Conservation (phyloP, 2,329 filamentous ascomycete genomes). For the Ascochyta clinopodiicola region DNA sequence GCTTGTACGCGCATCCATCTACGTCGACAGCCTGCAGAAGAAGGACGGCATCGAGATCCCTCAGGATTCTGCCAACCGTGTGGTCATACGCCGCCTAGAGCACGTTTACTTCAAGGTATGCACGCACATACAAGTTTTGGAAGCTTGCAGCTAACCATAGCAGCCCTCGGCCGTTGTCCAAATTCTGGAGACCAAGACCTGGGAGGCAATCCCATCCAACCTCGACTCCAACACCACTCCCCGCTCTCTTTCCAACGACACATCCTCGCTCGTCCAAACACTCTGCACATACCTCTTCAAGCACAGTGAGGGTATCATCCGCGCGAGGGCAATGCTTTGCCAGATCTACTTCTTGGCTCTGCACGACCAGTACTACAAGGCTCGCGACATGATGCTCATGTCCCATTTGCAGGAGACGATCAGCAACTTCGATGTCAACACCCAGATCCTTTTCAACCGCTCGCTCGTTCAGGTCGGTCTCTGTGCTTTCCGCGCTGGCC, state of each 20-base stretch:
- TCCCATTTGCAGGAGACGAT: slow-evolving; percentile 98
- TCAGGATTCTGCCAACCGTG: slow-evolving; percentile 89
- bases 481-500: slow-evolving; percentile 94
- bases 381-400: slow-evolving; percentile 99
- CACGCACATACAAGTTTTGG: background rate
- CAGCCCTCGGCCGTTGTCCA: slow-evolving; percentile 87
- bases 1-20: slow-evolving; percentile 86
- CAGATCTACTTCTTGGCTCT: slow-evolving; percentile 98
- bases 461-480: slow-evolving; percentile 97
- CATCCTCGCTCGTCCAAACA: slow-evolving; percentile 77
- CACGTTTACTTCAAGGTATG: slow-evolving; percentile 97
- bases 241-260: slow-evolving; percentile 70
- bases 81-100: slow-evolving; percentile 92
- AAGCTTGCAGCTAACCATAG: slow-evolving; percentile 26
- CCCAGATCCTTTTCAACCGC: slow-evolving; percentile 98
- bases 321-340: slow-evolving; percentile 95
- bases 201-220: slow-evolving; percentile 75
- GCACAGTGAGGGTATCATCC: slow-evolving; percentile 93
- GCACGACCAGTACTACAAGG: slow-evolving; percentile 97
- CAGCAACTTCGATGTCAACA: slow-evolving; percentile 92
- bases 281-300: slow-evolving; percentile 95
- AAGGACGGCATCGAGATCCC: slow-evolving; percentile 73
- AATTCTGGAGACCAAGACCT: slow-evolving; percentile 92
- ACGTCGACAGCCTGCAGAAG: slow-evolving; percentile 82
- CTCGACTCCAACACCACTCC: slow-evolving; percentile 84